Conservation (phyloP, 306 rosid genomes). For the Prunus mongolica region DNA sequence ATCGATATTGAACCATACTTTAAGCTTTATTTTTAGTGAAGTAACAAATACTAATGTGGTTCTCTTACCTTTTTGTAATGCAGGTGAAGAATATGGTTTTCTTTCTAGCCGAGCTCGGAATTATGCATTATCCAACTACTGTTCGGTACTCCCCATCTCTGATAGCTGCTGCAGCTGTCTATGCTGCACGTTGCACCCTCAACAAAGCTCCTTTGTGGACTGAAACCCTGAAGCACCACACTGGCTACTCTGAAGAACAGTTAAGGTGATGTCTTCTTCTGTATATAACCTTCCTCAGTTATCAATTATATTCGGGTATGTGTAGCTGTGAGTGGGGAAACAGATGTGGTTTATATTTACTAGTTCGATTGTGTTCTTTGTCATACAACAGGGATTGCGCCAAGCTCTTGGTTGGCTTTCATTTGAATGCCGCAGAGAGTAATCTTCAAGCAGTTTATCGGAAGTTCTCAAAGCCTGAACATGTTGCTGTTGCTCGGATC, state of each 20-base stretch:
- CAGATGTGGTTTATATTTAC: neutral
- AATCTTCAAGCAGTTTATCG: conserved; percentile 51
- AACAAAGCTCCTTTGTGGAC: conserved; percentile 58
- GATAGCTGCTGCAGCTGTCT: conserved; percentile 79
- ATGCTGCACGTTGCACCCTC: conserved; percentile 62
- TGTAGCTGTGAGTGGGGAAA: neutral
- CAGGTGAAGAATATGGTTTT: conserved; percentile 64
- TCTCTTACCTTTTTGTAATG: conserved; percentile 16
- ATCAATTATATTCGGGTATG: neutral
- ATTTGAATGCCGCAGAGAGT: conserved; percentile 39
- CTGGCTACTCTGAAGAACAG: conserved; percentile 64
- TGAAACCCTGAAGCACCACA: conserved; percentile 57
- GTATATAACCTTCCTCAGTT: too few species aligned
- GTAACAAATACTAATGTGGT: neutral
- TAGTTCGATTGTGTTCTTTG: neutral
- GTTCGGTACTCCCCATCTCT: conserved; percentile 45
- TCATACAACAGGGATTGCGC: conserved; percentile 58
- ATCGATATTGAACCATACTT: too few species aligned
- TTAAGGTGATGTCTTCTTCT: conserved; percentile 25
- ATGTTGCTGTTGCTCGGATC: conserved; percentile 42
- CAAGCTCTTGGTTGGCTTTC: conserved; percentile 43
- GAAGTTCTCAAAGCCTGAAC: conserved; percentile 46
- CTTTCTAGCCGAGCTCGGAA: conserved; percentile 67
- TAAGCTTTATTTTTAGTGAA: neutral
- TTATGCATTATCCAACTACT: conserved; percentile 45